phyloP scores from a whole-genome alignment of 2,329 filamentous ascomycete species.

The Celoporthe dispersa region DNA sequence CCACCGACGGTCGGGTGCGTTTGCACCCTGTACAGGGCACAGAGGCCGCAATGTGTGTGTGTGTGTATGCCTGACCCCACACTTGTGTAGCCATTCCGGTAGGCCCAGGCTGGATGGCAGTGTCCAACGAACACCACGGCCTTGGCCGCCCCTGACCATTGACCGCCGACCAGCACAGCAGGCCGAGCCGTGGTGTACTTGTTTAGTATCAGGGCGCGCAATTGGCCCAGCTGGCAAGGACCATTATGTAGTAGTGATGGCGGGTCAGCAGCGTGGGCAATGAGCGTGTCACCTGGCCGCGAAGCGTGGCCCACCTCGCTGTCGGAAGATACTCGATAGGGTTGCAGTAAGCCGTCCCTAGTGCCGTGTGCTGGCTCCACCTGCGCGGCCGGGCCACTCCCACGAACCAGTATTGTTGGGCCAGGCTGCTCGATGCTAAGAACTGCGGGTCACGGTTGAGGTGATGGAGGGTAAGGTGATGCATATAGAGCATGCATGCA shows the following conservation, averaged over 20 bases:
- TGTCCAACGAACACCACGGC: not conserved
- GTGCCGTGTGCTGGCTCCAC: slow-evolving; percentile 9
- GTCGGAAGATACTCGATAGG: slow-evolving; percentile 12
- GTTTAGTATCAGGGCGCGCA: not conserved
- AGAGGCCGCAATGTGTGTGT: not conserved
- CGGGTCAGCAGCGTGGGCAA: not conserved
- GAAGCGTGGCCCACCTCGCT: not conserved
- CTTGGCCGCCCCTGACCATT: not conserved
- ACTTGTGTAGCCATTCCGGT: not conserved
- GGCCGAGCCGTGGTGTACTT: not conserved
- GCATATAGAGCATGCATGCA: slow-evolving; percentile 2
- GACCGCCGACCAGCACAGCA: not conserved
- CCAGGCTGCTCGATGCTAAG: not conserved
- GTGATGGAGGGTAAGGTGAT: slow-evolving; percentile 4
- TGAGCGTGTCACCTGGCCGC: not conserved
- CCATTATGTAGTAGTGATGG: not conserved
- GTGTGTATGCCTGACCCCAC: not conserved
- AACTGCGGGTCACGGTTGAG: not conserved
- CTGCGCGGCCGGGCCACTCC: not conserved
- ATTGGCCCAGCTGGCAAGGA: too few species aligned
- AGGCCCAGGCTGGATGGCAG: not conserved
- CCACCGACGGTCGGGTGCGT: not conserved
- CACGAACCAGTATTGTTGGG: not conserved
- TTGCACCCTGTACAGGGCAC: not conserved
- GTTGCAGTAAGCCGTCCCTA: slow-evolving; percentile 5